Evolutionary conservation across 176 grass and related monocot species (phyloP), one percentile per base, ranked within the genome.

Genomic region (Oryza officinalis): DNA sequence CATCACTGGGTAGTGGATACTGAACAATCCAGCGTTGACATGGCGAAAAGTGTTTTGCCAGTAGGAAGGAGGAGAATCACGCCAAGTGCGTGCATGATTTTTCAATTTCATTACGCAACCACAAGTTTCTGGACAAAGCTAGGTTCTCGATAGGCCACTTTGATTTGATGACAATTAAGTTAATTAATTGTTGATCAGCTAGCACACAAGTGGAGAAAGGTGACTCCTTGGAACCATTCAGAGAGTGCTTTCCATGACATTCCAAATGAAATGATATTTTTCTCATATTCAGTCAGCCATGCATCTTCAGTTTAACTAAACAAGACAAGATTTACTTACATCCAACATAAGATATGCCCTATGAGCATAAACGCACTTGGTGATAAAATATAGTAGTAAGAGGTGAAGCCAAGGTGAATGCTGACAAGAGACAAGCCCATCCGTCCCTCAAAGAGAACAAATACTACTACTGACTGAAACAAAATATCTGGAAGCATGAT

Each of bases 351-450:
- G 13, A 72, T 46, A 72, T 46, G 70, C 41, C 13, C 4, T 27
- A 23, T 46, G 70, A 27, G 41, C 25, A 27, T 27, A 46, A 13
- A 10, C 70, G 70, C 41, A 72, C 70, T 72, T 7, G 37, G 11
- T 72, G 23, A 27, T 72, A 72, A 72, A 45, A 2, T 27, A 18
- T 66, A 61, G 0, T 22, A 3, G 5, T 2, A 10, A 28, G 23
- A 78, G 61, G 26, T 7, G 46, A 46, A 79, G 65, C 23, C 25
- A 44, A 65, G 15, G 63, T 47, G 77, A 32, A 31, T 47, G 77
- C 77, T 79, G 63, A 79, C 77, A 31, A 13, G 65, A 66, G 61
- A 79, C 77, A 31, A 31, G 41, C 4, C 77, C 10, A 79, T 20
- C 40, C 49, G 27, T 67, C 6, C 37, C 15, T 44, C 8, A 18